Conservation (phyloP, 495 filamentous ascomycete species). For the Ramalina intermedia region DNA sequence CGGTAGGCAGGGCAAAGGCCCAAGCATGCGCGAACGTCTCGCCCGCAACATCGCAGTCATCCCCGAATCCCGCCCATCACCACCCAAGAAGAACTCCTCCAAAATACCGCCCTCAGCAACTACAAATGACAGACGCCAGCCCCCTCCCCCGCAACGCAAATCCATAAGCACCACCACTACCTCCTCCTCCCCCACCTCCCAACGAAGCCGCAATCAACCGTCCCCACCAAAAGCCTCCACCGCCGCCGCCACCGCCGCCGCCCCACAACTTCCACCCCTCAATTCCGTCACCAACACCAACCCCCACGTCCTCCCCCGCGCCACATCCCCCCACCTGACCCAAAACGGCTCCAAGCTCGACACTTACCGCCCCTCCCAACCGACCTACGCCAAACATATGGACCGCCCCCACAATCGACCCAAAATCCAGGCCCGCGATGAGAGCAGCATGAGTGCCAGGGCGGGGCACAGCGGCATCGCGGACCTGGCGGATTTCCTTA, state of each 20-base stretch:
- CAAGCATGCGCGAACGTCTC: slow-evolving; percentile 6
- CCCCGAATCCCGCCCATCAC: slow-evolving; percentile 32
- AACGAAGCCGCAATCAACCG: not conserved
- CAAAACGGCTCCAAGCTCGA: slow-evolving; percentile 15
- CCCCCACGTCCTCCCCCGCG: slow-evolving; percentile 1
- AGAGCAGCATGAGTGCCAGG: slow-evolving; percentile 14
- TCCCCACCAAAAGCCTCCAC: not conserved
- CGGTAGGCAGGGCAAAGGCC: not conserved
- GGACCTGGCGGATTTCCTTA: slow-evolving; percentile 69
- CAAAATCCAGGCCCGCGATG: slow-evolving; percentile 24
- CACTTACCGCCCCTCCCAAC: slow-evolving; percentile 12
- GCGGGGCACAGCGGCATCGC: slow-evolving; percentile 35
- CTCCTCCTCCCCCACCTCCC: not conserved
- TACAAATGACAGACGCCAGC: not conserved
- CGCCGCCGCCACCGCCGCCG: not conserved
- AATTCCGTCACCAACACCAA: slow-evolving; percentile 13
- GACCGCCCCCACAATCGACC: slow-evolving; percentile 17
- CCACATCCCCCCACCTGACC: slow-evolving; percentile 12
- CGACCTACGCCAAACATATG: slow-evolving; percentile 29
- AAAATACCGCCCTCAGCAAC: slow-evolving; percentile 8
- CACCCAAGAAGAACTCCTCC: slow-evolving; percentile 9
- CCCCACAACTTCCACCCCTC: slow-evolving; percentile 12
- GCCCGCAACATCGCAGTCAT: slow-evolving; percentile 26
- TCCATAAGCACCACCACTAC: slow-evolving; percentile 1
- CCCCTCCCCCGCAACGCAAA: slow-evolving; percentile 7